Conservation (phyloP, 176 grass and related monocot species). For the Puccinellia tenuiflora region DNA sequence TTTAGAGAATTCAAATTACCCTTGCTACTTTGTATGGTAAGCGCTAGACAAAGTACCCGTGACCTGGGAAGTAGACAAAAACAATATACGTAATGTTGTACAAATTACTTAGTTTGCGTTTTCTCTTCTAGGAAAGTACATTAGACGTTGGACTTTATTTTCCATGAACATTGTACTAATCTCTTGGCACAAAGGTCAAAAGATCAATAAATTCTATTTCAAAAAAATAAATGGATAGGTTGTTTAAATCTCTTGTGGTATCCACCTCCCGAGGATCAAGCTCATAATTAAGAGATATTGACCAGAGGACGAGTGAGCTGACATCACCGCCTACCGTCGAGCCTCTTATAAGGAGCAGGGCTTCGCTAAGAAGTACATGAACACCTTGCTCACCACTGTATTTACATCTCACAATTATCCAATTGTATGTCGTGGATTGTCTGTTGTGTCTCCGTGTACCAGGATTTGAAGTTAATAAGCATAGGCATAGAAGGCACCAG, state of each 20-base stretch:
- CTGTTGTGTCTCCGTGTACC: background rate
- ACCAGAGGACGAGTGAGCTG: background rate
- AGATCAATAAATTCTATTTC: background rate
- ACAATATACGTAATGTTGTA: no score
- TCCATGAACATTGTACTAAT: no score
- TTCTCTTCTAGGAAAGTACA: no score
- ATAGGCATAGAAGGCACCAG: background rate
- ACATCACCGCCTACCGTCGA: background rate
- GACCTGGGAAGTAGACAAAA: no score
- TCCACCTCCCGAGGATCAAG: background rate
- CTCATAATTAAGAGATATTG: background rate
- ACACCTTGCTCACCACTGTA: background rate
- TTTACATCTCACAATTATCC: background rate
- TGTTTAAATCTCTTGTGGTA: background rate
- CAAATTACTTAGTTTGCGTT: no score
- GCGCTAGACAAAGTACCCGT: no score
- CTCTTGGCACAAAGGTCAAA: background rate
- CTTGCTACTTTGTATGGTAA: no score
- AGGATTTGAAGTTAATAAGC: background rate
- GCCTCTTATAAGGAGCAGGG: background rate
- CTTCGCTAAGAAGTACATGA: background rate
- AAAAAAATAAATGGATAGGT: background rate
- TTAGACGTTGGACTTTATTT: no score
- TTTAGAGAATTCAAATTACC: no score
- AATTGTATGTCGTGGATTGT: background rate